Base-by-base conservation (phyloP, 768 basidiomycete genomes). In the Suillus luteus region DNA sequence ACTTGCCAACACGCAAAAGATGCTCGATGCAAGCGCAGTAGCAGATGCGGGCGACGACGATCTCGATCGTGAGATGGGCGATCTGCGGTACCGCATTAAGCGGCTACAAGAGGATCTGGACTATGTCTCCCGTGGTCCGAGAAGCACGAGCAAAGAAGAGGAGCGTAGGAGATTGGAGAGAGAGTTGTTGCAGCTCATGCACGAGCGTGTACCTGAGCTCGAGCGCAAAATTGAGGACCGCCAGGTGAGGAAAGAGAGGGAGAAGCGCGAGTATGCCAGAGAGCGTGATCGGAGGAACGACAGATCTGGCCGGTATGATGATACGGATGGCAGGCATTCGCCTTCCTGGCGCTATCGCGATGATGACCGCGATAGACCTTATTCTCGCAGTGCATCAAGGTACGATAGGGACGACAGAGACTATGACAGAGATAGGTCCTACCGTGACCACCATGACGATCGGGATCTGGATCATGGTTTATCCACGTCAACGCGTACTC, bases 51-150 rank as follows among this genome's bases (percentile, higher is more conserved):
- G 96, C 65, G 95, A 98, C 70, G 95, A 97, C 62, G 90, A 83
- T 58, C 81, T 99, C n/a, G 93, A 96, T 61, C 84, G 89, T 52
- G 97, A 99, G 76, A 83, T 97, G 78, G 85, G 89, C 8, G 93
- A 96, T 67, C 79, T 99, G 55, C 86, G 86, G 51, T 93, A 93
- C 70, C 85, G 90, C 35, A 93, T 97, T 54, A 86, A 87, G 71
- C 81, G 95, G 24, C 84, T 99, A 5, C 89, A 93, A 71, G 94
- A 97, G 58, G 96, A 99, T 74, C 79, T 99, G 37, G 95, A 97
- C 48, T 92, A 95, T 67, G 87, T 89, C 60, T 85, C 87, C 2
- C 86, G 89, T 8, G 91, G 93, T 0, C 86, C 93, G 1, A 83
- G 88, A 63, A 85, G 87, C 3, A 73, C 79, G 11, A 82, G 85